phyloP scores from a whole-genome alignment of 768 basidiomycete genomes.

The Suillus discolor region DNA sequence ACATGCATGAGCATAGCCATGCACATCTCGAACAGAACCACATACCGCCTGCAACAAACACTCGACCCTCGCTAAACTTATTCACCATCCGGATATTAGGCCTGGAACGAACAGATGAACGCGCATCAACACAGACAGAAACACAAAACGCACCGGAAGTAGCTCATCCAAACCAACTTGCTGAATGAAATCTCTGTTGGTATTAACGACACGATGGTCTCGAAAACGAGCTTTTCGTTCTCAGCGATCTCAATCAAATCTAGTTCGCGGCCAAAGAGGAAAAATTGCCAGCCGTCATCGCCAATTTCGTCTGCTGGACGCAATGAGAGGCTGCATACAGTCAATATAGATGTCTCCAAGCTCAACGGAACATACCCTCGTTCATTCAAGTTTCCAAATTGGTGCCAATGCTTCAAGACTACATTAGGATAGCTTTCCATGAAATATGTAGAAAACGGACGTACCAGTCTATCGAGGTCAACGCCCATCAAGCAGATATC shows the following conservation, averaged over 20 bases:
- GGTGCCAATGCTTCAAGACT: constrained; percentile 45
- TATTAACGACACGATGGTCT: constrained; percentile 20
- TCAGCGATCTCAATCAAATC: constrained; percentile 20
- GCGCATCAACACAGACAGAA: neutral
- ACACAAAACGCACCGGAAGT: constrained; percentile 22
- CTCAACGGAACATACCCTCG: neutral
- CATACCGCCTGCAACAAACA: constrained; percentile 19
- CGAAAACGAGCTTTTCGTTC: constrained; percentile 21
- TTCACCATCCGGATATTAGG: constrained; percentile 20
- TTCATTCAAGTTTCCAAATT: constrained; percentile 41
- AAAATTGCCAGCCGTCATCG: constrained; percentile 32
- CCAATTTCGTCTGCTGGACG: constrained; percentile 35
- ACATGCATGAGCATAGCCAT: neutral
- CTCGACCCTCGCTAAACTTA: constrained; percentile 15
- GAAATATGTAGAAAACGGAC: constrained; percentile 10
- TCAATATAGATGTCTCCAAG: neutral
- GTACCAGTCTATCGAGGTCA: constrained; percentile 41
- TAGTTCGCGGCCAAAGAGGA: constrained; percentile 29
- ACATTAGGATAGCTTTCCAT: neutral
- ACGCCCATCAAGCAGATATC: constrained; percentile 38
- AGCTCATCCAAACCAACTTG: constrained; percentile 24
- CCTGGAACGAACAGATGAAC: neutral
- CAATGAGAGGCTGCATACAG: constrained; percentile 31
- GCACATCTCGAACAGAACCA: neutral
- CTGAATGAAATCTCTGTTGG: constrained; percentile 29